Evolutionary conservation across 495 filamentous ascomycete species (phyloP), one percentile per base, ranked within the genome.

Genomic region (Neurospora sublineolata): DNA sequence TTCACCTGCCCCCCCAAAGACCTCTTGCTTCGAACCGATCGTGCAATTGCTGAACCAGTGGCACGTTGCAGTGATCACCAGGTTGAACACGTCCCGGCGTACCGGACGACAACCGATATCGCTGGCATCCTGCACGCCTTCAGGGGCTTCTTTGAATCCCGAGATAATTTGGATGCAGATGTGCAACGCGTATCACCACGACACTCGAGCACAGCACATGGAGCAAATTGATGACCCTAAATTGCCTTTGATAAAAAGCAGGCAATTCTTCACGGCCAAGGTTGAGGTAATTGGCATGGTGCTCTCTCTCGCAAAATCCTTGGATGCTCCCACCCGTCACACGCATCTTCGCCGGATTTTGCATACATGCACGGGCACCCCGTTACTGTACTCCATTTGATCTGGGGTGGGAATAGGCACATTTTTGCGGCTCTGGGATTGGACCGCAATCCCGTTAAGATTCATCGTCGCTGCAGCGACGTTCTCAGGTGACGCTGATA

Each of bases 111-210:
- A 14, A 58, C 74, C 72, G 76, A 76, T 73, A 73, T 77, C 72
- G 74, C 76, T 74, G 72, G 70, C 70, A 46, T 71, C 71, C 71
- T 70, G 72, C 75, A 72, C 60, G 52, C 52, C 33, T 46, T 46
- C 52, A 69, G 52, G 46, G 33, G 38, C 68, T 68, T 68, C 58
- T 36, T 37, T 23, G 40, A 40, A 46, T 70, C 58, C 72, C 30
- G 67, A 77, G 52, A 64, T 7, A 64, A 14, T 33, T 14, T 64
- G 52, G 30, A 64, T 64, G 52, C 52, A 64, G 52, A 64, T 33
- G 23, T 36, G 27, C 52, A 64, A 33, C 23, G 27, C 52, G 52
- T 64, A 33, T 64, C 14, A 60, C 46, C 27, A 60, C 27, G 27
- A 60, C 7, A 33, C 14, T 60, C 52, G 52, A 60, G 52, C 20